Conservation (phyloP, 345 rosid species). For the Populus euphratica region DNA sequence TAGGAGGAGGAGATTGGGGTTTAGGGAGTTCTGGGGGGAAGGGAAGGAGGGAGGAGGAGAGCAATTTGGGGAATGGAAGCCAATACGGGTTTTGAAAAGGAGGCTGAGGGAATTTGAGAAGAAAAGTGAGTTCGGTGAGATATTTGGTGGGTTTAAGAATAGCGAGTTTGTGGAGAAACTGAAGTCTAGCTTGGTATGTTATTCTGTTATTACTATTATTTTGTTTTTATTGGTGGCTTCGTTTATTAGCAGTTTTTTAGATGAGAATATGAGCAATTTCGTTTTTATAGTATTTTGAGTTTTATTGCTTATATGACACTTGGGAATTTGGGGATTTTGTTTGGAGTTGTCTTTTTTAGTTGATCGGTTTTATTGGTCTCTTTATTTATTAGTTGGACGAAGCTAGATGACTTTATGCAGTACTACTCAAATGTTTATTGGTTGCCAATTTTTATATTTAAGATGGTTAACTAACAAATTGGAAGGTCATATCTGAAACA, state of each 20-base stretch:
- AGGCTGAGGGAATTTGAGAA: conserved; percentile 78
- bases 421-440: no score
- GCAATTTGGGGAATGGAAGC: conserved; percentile 67
- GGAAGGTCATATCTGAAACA: background rate
- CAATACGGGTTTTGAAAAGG: conserved; percentile 65
- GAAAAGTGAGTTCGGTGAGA: conserved; percentile 52
- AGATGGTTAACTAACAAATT: background rate
- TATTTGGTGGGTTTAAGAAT: conserved; percentile 66
- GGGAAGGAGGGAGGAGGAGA: conserved; percentile 38
- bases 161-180: conserved; percentile 78
- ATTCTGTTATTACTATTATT: background rate
- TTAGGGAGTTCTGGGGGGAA: conserved; percentile 52
- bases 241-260: background rate
- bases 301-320: background rate
- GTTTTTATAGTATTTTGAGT: background rate
- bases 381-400: background rate
- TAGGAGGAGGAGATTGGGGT: conserved; percentile 35
- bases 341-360: background rate
- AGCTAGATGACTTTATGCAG: background rate
- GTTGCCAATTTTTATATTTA: background rate
- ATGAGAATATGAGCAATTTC: background rate
- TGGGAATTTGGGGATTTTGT: background rate
- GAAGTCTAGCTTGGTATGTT: conserved; percentile 79
- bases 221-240: background rate
- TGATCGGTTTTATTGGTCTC: background rate